Conservation (phyloP, 2,329 filamentous ascomycete species). For the Epichloe elymi region DNA sequence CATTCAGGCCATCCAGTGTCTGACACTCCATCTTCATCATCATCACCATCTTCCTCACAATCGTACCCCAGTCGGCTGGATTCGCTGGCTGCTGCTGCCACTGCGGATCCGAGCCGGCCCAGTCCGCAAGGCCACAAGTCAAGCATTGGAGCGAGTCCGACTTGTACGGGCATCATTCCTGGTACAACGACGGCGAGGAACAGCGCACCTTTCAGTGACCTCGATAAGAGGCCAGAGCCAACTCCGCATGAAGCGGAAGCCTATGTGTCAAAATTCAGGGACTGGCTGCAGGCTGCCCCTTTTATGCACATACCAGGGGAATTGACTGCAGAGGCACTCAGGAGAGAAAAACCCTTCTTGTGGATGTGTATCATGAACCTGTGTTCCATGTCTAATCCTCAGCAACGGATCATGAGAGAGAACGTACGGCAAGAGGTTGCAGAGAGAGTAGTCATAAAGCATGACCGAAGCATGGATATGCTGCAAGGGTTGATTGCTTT, state of each 20-base stretch:
- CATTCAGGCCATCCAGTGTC: slow-evolving; percentile 1
- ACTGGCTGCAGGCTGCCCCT: slow-evolving; percentile 29
- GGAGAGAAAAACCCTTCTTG: slow-evolving; percentile 30
- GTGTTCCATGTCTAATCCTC: slow-evolving; percentile 26
- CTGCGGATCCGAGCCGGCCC: slow-evolving; percentile 10
- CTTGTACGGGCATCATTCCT: background rate
- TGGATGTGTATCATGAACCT: slow-evolving; percentile 36
- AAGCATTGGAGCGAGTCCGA: background rate
- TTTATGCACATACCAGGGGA: slow-evolving; percentile 27
- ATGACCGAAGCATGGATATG: slow-evolving; percentile 38
- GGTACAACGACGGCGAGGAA: background rate
- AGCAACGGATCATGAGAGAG: slow-evolving; percentile 26
- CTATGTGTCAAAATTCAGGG: slow-evolving; percentile 28
- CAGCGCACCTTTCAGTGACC: slow-evolving; percentile 6
- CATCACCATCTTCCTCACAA: background rate
- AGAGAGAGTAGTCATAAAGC: slow-evolving; percentile 31
- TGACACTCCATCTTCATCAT: background rate
- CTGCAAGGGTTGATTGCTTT: slow-evolving; percentile 33
- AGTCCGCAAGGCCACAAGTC: background rate
- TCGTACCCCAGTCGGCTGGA: slow-evolving; percentile 20
- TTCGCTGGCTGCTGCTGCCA: slow-evolving; percentile 23
- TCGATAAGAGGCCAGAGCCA: slow-evolving; percentile 15
- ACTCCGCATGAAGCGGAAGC: slow-evolving; percentile 25
- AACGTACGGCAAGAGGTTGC: slow-evolving; percentile 31
- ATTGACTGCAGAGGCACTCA: slow-evolving; percentile 26